Base-by-base conservation (phyloP, 345 rosid genomes). In the Sisymbrium altissimum region DNA sequence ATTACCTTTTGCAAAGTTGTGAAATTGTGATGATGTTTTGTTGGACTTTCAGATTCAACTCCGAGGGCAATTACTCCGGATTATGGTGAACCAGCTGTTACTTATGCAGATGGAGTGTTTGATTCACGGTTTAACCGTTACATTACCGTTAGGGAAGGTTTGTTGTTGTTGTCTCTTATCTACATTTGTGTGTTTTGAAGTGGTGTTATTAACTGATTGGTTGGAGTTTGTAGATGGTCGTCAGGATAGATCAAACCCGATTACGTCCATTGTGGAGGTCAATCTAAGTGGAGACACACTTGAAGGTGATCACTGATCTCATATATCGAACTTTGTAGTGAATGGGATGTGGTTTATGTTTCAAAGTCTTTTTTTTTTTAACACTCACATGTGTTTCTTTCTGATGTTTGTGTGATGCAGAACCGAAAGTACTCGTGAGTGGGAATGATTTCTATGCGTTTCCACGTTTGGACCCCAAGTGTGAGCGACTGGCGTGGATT, bases 381-480 rank as follows among this genome's bases (percentile, higher is more conserved):
- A 38, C 19, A 39, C 25, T 61, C 53, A 17, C 9, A 30, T 45
- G 13, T 46, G 3, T 17, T 29, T 25, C 5, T 15, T 53, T 45
- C 35, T 74, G 38, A 19, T 29, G 36, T 64, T 12, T 62, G 48
- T 62, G 48, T 4, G 17, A 50, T 78, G 62, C 83, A 95, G 99
- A 92, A 66, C 92, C 97, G 25, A 87, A 86, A 75, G 83, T 87
- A 46, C 59, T 95, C 6, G 79, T 83, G 21, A 81, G 86, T 23
- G 97, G 93, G 78, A 88, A 82, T 74, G 99, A 95, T 77, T 95
- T 95, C 85, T 92, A 89, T 84, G 97, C 97, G 12, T 95, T 88
- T 76, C 97, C 99, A n/a, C 97, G 96, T 2, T 21, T 95, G 58
- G 97, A 95, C 43, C 76, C 87, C 7, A 83, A 84, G 61, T 78